Percentiles rank a stretch among this genome's conserved stretches.
Conservation (phyloP, 2,329 filamentous ascomycete genomes). For the Juglanconis sp. region DNA sequence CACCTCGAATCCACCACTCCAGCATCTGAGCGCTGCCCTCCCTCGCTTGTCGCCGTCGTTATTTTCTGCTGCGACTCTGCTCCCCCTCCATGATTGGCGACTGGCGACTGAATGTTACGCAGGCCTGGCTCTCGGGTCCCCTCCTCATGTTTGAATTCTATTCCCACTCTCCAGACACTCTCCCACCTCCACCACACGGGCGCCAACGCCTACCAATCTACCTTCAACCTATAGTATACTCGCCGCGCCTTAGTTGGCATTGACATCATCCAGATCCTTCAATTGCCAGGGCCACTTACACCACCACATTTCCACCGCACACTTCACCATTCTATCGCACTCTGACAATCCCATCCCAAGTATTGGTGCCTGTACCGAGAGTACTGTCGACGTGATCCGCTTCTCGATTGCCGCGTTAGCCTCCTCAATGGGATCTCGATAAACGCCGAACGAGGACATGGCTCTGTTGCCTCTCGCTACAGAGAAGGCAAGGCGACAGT, state of each 20-base stretch:
- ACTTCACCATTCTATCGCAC: no score
- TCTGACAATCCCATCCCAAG: neutral
- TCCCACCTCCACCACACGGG: neutral
- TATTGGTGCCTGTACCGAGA: neutral
- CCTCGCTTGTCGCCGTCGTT: neutral
- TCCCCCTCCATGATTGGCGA: neutral
- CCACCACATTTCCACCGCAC: neutral
- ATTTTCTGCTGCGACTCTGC: neutral
- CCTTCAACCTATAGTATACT: neutral
- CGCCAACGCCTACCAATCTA: neutral
- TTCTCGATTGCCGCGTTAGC: neutral
- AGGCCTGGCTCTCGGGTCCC: neutral
- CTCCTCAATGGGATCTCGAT: constrained; percentile 15
- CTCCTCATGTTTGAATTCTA: neutral
- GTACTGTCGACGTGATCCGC: neutral
- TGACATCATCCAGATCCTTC: neutral
- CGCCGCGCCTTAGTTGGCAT: neutral
- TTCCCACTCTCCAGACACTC: neutral
- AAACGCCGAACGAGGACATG: constrained; percentile 16
- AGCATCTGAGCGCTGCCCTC: neutral
- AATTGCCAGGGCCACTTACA: neutral
- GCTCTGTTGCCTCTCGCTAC: constrained; percentile 16
- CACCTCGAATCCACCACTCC: neutral
- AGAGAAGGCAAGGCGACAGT: constrained; percentile 16
- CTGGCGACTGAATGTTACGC: neutral